Percentiles rank a stretch among this genome's conserved stretches.
phyloP scores from a whole-genome alignment of 2,329 filamentous ascomycete genomes.

The Aureobasidium leucospermi region DNA sequence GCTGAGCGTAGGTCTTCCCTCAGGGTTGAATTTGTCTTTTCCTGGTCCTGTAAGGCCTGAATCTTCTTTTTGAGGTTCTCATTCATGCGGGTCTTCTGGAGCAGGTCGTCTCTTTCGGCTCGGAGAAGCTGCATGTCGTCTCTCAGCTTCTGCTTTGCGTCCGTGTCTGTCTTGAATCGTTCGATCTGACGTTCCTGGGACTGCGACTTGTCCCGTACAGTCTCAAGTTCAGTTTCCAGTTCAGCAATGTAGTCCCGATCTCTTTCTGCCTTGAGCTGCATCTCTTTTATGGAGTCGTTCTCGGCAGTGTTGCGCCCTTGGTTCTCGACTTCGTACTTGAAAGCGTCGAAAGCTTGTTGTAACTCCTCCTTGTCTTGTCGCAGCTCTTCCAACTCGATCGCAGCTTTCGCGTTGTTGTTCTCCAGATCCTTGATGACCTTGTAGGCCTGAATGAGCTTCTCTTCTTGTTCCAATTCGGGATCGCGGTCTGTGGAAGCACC shows the following conservation, averaged over 20 bases:
- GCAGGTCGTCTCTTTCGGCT: constrained; percentile 43
- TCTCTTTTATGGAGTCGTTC: constrained; percentile 37
- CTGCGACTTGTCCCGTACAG: constrained; percentile 37
- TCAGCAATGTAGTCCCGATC: constrained; percentile 45
- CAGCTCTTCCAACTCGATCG: constrained; percentile 35
- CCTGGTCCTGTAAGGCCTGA: constrained; percentile 41
- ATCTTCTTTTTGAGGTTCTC: constrained; percentile 50
- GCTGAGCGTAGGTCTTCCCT: constrained; percentile 39
- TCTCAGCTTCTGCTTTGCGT: constrained; percentile 41
- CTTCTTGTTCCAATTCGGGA: constrained; percentile 42
- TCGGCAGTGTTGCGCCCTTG: constrained; percentile 31
- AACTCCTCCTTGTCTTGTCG: constrained; percentile 37
- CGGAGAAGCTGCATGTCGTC: constrained; percentile 44
- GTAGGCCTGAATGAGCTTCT: constrained; percentile 42
- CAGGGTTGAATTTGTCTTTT: constrained; percentile 35
- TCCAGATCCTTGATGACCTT: constrained; percentile 39
- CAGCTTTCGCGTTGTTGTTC: constrained; percentile 32
- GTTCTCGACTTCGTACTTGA: constrained; percentile 37
- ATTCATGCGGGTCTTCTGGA: constrained; percentile 42
- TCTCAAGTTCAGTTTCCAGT: constrained; percentile 40
- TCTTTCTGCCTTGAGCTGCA: constrained; percentile 36
- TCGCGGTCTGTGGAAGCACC: constrained; percentile 29
- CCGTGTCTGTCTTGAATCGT: constrained; percentile 34
- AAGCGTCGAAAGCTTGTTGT: constrained; percentile 42
- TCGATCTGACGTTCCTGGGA: constrained; percentile 40